Evolutionary conservation across 177 flowering plant genomes (phyloP).

Genomic region (Vitis hybrid): DNA sequence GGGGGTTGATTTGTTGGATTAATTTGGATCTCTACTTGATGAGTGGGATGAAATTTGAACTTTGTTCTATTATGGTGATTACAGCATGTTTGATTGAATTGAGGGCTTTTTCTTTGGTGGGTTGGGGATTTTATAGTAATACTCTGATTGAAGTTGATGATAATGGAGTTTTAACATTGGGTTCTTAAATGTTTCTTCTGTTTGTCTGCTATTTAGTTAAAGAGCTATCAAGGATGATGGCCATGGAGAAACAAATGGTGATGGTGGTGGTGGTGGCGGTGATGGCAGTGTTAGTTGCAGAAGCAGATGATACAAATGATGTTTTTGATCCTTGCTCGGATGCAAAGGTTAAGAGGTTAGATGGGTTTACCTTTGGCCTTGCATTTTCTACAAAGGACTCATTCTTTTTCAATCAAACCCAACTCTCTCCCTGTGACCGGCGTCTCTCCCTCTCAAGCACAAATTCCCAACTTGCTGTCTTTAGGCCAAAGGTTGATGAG

Average conservation of each 20-base stretch:
- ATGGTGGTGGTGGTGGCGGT: conserved; percentile 19
- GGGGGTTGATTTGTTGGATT: too few species aligned
- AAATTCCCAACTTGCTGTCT: conserved; percentile 57
- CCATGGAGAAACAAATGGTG: conserved; percentile 3
- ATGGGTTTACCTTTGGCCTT: conserved; percentile 82
- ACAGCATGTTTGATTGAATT: too few species aligned
- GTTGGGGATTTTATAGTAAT: too few species aligned
- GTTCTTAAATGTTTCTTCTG: background rate
- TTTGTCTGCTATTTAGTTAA: background rate
- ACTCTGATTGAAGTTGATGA: too few species aligned
- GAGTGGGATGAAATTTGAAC: too few species aligned
- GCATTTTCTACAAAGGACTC: conserved; percentile 64
- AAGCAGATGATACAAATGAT: conserved; percentile 48
- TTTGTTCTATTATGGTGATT: too few species aligned
- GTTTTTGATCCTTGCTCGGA: conserved; percentile 73
- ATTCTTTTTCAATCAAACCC: conserved; percentile 58
- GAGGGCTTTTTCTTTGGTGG: too few species aligned
- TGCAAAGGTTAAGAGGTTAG: conserved; percentile 50
- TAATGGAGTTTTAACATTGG: background rate
- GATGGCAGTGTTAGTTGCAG: conserved; percentile 9
- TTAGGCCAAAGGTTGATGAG: conserved; percentile 81
- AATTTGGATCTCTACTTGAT: too few species aligned
- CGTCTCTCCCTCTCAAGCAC: conserved; percentile 49
- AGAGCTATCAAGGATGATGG: background rate
- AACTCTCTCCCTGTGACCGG: conserved; percentile 79